phyloP scores from a whole-genome alignment of 2,329 filamentous ascomycete species.

The Hymenoscyphus fraxineus region DNA sequence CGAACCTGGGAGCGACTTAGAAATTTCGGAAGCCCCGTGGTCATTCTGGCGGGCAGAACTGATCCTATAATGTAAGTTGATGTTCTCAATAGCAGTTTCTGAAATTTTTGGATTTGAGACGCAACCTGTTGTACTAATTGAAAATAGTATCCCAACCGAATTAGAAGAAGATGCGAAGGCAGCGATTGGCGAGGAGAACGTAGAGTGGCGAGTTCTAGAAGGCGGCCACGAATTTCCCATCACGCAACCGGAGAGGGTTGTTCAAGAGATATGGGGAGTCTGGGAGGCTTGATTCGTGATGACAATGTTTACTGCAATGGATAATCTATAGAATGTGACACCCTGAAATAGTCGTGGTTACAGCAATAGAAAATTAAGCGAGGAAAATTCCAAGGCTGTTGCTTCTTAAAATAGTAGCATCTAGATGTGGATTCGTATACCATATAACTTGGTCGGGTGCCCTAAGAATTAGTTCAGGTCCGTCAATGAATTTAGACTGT shows the following conservation, averaged over 20 bases:
- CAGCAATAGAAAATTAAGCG: neutral
- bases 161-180: slow-evolving; percentile 25
- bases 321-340: neutral
- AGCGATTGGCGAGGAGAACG: slow-evolving; percentile 36
- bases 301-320: neutral
- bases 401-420: too few relatives aligned
- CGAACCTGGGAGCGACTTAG: slow-evolving; percentile 47
- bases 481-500: too few relatives aligned
- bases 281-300: slow-evolving; percentile 36
- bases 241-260: slow-evolving; percentile 45
- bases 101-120: neutral
- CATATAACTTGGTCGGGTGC: too few relatives aligned
- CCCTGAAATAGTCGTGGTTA: neutral
- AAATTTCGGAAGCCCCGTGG: slow-evolving; percentile 46
- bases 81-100: slow-evolving; percentile 46
- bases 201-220: slow-evolving; percentile 49
- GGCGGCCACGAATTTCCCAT: slow-evolving; percentile 62
- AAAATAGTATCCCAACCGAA: slow-evolving; percentile 39
- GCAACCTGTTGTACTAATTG: neutral
- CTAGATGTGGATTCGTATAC: too few relatives aligned
- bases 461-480: too few relatives aligned
- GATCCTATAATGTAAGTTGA: slow-evolving; percentile 43
- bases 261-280: slow-evolving; percentile 46
- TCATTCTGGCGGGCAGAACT: slow-evolving; percentile 46
- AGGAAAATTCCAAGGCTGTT: neutral